Evolutionary conservation across 2,329 filamentous ascomycete species (phyloP).

Genomic region (Arthrobotrys entomopaga): DNA sequence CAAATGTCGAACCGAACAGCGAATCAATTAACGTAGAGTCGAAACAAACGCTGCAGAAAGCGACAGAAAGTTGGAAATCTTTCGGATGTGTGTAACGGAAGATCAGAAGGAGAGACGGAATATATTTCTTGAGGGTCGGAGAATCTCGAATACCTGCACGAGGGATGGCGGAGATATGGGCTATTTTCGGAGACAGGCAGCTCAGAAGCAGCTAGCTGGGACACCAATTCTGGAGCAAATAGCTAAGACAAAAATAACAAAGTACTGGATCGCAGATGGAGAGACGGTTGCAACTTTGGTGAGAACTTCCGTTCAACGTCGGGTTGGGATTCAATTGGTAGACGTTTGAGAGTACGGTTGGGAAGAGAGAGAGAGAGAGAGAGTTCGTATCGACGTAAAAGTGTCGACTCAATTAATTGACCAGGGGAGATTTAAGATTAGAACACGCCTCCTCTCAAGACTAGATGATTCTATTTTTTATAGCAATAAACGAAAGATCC

Average conservation of each 20-base stretch:
- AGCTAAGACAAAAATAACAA: background rate
- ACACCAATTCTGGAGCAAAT: conserved; percentile 35
- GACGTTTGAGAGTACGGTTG: conserved; percentile 19
- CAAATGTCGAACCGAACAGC: no score
- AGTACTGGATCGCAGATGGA: conserved; percentile 7
- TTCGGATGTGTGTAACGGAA: conserved; percentile 4
- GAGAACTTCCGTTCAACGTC: conserved; percentile 31
- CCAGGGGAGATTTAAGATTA: background rate
- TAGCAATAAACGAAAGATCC: background rate
- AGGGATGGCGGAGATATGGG: conserved; percentile 12
- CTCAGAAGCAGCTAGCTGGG: conserved; percentile 18
- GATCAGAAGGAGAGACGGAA: background rate
- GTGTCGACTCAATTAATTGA: no score
- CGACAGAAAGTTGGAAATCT: background rate
- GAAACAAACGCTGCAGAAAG: background rate
- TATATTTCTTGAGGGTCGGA: background rate
- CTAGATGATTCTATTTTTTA: no score
- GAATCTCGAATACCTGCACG: conserved; percentile 6
- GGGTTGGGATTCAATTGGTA: conserved; percentile 16
- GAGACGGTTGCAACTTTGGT: conserved; percentile 32
- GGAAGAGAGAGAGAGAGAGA: background rate
- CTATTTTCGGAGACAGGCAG: conserved; percentile 4
- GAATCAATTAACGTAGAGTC: background rate
- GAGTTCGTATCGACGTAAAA: no score
- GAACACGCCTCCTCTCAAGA: background rate